Evolutionary conservation across 257 asterid species (phyloP), one percentile per base, ranked within the genome.

Genomic region (Nicotiana tomentosiformis): DNA sequence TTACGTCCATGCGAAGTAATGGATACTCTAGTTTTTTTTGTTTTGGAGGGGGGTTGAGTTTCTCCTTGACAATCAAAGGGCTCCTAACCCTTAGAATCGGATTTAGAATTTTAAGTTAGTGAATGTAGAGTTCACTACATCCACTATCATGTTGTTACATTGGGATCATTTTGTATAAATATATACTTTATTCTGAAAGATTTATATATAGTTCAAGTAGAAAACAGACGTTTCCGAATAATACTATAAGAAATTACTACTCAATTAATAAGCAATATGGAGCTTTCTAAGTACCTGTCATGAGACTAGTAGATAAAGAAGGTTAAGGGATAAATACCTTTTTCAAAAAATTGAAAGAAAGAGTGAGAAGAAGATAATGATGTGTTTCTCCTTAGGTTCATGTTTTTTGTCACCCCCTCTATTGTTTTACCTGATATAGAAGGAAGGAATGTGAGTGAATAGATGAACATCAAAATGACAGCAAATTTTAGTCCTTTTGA

Each of bases 341-440:
- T 43, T 43, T 11, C 78, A 72, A 72, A 32, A 7, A 10, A 16
- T 5, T 74, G 15, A 6, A 74, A 26, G 10, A 18, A 30, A 20
- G 78, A 43, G 78, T 43, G 11, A 20, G 58, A 43, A 43, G 77
- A 70, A 20, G 78, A 46, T n/a, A 66, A 62, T 65, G n/a, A 49
- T 49, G 11, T 26, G 23, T 51, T 57, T 16, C 9, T 57, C 26
- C 64, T 57, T 17, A 1, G 64, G 64, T 57, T 57, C 64, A 17
- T 57, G 62, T 57, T 57, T 57, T 17, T 39, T 26, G 0, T 23
- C 26, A 23, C 69, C 2, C 43, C 29, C 49, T 15, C 53, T 32
- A 43, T 53, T 49, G 30, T 74, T 43, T 82, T 87, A 91, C 94
- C 95, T 88, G 92, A 88, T 60, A 81, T 77, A 77, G 88, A 87